Conservation (phyloP, 352 stramenopile species). For the Phytophthora pseudosyringae region DNA sequence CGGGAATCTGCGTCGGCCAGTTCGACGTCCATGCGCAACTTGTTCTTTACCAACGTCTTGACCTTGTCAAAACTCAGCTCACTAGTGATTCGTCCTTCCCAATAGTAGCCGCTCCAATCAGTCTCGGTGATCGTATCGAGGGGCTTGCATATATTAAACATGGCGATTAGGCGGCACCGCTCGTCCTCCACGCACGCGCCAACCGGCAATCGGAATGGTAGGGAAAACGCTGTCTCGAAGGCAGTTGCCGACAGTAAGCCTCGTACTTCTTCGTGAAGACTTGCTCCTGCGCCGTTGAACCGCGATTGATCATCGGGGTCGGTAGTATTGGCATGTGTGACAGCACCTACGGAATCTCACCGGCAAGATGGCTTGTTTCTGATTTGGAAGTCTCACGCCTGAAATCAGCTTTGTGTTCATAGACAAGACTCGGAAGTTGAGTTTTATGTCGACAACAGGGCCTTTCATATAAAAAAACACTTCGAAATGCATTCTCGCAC, state of each 20-base stretch:
- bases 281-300: conserved; percentile 3
- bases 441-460: not conserved
- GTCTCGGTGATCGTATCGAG: conserved; percentile 1
- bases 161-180: conserved; percentile 2
- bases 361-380: not conserved
- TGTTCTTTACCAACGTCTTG: not conserved
- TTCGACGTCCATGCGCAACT: not conserved
- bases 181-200: conserved; percentile 18
- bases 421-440: not conserved
- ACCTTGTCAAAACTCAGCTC: conserved; percentile 21
- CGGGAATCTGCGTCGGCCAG: conserved; percentile 1
- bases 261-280: conserved; percentile 18
- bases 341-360: no score
- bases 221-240: conserved; percentile 5
- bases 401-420: no score
- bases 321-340: conserved; percentile 10
- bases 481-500: not conserved
- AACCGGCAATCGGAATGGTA: conserved; percentile 4
- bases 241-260: conserved; percentile 17
- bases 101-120: conserved; percentile 18
- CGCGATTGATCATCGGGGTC: not conserved
- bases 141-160: conserved; percentile 19
- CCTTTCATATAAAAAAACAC: not conserved
- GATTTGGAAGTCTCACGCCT: no score
- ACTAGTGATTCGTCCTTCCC: conserved; percentile 3